Percentiles rank a stretch among this genome's conserved stretches.
phyloP scores from a whole-genome alignment of 495 filamentous ascomycete genomes.

The Penicillium herquei region DNA sequence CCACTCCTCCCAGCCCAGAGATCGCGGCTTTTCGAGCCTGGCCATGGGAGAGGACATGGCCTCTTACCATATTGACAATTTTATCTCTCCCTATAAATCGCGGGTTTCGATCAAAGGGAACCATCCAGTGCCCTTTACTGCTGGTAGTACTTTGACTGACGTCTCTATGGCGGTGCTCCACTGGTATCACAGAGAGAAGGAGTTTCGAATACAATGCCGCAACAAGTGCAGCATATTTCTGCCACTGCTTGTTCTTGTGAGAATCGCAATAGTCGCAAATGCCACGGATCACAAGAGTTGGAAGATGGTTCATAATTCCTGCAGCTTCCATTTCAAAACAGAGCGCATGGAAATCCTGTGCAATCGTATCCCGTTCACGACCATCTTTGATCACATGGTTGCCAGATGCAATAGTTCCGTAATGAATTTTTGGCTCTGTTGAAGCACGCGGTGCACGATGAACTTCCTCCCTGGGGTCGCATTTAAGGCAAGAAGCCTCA shows the following conservation, averaged over 20 bases:
- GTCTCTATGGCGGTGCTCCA: too few relatives aligned
- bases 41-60: too few relatives aligned
- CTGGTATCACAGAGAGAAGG: too few relatives aligned
- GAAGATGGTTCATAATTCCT: not conserved
- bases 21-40: too few relatives aligned
- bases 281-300: not conserved
- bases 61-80: too few relatives aligned
- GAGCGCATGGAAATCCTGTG: not conserved
- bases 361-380: not conserved
- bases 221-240: not conserved
- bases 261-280: slow-evolving; percentile 1
- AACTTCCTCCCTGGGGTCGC: not conserved
- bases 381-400: not conserved
- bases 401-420: not conserved
- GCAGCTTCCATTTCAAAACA: slow-evolving; percentile 4
- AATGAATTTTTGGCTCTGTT: not conserved
- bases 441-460: too few relatives aligned
- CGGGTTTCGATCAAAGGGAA: too few relatives aligned
- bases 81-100: too few relatives aligned
- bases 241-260: not conserved
- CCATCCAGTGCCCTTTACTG: too few relatives aligned
- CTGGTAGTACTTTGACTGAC: too few relatives aligned
- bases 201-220: not conserved
- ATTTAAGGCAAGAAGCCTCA: not conserved
- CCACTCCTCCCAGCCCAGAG: too few relatives aligned